These are phyloP conservation scores for Mortierella sp. DNA, from an alignment of 371 early-diverging fungal species.

Conservation along the genomic window DNA sequence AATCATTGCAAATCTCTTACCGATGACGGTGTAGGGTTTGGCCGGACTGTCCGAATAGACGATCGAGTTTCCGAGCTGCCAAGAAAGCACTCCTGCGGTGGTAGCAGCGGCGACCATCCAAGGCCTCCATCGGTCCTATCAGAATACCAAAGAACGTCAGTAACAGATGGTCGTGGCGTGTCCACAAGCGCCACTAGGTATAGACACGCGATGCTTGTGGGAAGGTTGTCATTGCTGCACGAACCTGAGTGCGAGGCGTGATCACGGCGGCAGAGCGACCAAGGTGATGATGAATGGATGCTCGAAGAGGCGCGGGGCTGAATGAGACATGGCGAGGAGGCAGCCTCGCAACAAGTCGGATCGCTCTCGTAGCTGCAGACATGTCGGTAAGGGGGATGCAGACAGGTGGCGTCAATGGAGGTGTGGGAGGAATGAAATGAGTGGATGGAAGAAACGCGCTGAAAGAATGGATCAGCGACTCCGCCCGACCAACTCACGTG, in stretches of 20 bases:
- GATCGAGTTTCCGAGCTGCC: slow-evolving; percentile 36
- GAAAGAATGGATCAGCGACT: no score
- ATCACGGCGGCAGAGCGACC: slow-evolving; percentile 29
- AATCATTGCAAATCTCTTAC: slow-evolving; percentile 15
- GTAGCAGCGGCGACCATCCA: slow-evolving; percentile 37
- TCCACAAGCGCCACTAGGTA: no score
- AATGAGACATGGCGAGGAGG: slow-evolving; percentile 6
- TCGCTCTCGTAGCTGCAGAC: slow-evolving; percentile 28
- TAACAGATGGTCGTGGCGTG: not conserved
- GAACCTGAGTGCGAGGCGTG: slow-evolving; percentile 18
- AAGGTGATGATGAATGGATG: slow-evolving; percentile 37
- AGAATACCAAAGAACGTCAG: not conserved
- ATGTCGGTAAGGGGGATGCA: slow-evolving; percentile 3
- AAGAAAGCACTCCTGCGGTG: slow-evolving; percentile 40
- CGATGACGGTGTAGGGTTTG: slow-evolving; percentile 26
- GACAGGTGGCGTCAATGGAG: no score
- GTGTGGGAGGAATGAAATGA: no score
- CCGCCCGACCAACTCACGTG: no score
- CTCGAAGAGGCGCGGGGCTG: slow-evolving; percentile 13
- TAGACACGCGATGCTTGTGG: not conserved
- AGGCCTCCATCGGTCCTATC: slow-evolving; percentile 31
- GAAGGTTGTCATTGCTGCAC: not conserved
- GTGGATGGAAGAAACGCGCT: no score
- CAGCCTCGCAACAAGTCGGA: slow-evolving; percentile 17
- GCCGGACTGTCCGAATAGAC: slow-evolving; percentile 39